Evolutionary conservation across 1,284 basidiomycete genomes (phyloP).

Genomic region (Cryptococcus floricola): DNA sequence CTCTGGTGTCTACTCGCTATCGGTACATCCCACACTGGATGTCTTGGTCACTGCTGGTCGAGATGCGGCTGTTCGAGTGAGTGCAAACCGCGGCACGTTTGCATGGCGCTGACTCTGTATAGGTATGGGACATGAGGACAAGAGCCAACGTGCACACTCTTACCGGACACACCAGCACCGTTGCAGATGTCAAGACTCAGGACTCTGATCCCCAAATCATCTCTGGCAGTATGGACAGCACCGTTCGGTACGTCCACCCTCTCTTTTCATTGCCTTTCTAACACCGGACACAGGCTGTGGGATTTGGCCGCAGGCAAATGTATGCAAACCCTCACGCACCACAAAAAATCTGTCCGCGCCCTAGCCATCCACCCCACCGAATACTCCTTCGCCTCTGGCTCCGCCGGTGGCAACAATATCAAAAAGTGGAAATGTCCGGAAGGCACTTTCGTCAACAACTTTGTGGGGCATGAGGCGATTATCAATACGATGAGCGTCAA

Average conservation of each 20-base stretch:
- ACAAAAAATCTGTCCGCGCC: slow-evolving; percentile 95
- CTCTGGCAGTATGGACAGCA: slow-evolving; percentile 97
- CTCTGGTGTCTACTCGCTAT: slow-evolving; percentile 88
- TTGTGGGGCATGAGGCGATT: slow-evolving; percentile 91
- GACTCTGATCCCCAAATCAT: slow-evolving; percentile 97
- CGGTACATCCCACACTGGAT: slow-evolving; percentile 90
- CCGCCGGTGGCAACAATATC: slow-evolving; percentile 95
- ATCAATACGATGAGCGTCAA: slow-evolving; percentile 95
- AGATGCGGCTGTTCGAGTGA: slow-evolving; percentile 83
- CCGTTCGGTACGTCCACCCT: slow-evolving; percentile 62
- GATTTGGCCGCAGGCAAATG: slow-evolving; percentile 98
- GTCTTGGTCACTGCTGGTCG: slow-evolving; percentile 90
- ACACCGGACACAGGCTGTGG: slow-evolving; percentile 65
- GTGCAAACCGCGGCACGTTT: slow-evolving; percentile 5
- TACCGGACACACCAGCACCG: slow-evolving; percentile 86
- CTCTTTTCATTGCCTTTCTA: slow-evolving; percentile 10
- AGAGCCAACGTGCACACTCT: slow-evolving; percentile 93
- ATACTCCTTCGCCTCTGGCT: slow-evolving; percentile 91
- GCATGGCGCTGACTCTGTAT: neutral
- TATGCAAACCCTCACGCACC: slow-evolving; percentile 91
- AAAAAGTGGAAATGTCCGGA: slow-evolving; percentile 99
- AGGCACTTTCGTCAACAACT: slow-evolving; percentile 91
- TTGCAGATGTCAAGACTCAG: slow-evolving; percentile 91
- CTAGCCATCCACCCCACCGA: slow-evolving; percentile 93
- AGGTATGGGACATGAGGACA: slow-evolving; percentile 96